A percentile compares a stretch with the other conserved stretches of the same genome.
Conservation (phyloP, 495 filamentous ascomycete species). For the Xylaria nigripes region DNA sequence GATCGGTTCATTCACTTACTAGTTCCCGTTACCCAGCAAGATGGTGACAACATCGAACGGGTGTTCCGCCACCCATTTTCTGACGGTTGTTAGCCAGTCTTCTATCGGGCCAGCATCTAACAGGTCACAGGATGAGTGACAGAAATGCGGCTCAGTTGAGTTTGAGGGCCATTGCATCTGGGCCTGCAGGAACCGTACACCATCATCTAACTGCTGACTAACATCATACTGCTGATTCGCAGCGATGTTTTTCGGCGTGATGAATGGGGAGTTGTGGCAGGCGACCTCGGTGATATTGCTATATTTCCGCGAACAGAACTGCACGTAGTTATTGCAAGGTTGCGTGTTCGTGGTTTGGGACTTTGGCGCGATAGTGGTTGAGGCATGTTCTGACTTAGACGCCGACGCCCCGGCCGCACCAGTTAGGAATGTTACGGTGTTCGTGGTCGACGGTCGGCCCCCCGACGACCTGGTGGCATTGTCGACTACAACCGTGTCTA, state of each 20-base stretch:
- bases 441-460: conserved; percentile 12
- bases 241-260: conserved; percentile 57
- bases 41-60: conserved; percentile 91
- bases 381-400: conserved; percentile 23
- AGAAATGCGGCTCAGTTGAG: conserved; percentile 50
- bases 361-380: conserved; percentile 31
- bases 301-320: conserved; percentile 74
- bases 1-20: conserved; percentile 31
- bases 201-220: conserved; percentile 70
- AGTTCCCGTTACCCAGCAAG: conserved; percentile 77
- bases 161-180: conserved; percentile 51
- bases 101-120: conserved; percentile 72
- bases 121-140: conserved; percentile 70
- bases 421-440: conserved; percentile 35
- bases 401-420: conserved; percentile 29
- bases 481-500: conserved; percentile 22
- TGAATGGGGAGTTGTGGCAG: conserved; percentile 83
- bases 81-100: conserved; percentile 60
- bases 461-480: conserved; percentile 36
- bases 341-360: conserved; percentile 54
- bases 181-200: conserved; percentile 83
- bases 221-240: conserved; percentile 71
- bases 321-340: conserved; percentile 80
- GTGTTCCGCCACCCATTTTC: conserved; percentile 63
- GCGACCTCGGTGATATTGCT: conserved; percentile 85